Percentiles rank a stretch among this genome's conserved stretches.
These are phyloP conservation scores for Fusarium redolens DNA, from an alignment of 2,329 filamentous ascomycete species.

Conservation along the genomic window DNA sequence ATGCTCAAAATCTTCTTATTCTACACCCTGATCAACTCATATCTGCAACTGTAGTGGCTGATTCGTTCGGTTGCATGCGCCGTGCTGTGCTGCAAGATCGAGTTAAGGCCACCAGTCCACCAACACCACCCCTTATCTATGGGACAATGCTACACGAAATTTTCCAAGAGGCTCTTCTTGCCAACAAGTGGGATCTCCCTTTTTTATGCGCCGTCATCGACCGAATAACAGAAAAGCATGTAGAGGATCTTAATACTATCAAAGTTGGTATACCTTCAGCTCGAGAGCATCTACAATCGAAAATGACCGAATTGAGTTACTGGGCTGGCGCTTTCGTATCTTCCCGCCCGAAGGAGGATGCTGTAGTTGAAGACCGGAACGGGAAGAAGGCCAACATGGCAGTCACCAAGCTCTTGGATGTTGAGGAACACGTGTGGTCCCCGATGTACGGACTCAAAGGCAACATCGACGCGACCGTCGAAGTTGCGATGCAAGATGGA, in stretches of 20 bases:
- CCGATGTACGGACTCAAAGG: conserved; percentile 97
- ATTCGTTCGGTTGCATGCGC: conserved; percentile 91
- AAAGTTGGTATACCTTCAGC: conserved; percentile 79
- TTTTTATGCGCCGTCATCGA: conserved; percentile 77
- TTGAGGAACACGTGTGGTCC: conserved; percentile 98
- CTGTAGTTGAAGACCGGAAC: conserved; percentile 82
- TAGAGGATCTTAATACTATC: conserved; percentile 92
- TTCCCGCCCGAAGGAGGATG: conserved; percentile 73
- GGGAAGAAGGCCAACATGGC: conserved; percentile 82
- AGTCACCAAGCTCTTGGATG: conserved; percentile 92
- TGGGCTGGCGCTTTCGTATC: conserved; percentile 89
- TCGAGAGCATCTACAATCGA: conserved; percentile 82
- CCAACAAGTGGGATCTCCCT: conserved; percentile 80
- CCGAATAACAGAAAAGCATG: conserved; percentile 76
- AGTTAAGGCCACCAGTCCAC: conserved; percentile 87
- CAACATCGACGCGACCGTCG: conserved; percentile 96
- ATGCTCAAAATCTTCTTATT: conserved; percentile 85
- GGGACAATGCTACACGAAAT: conserved; percentile 95
- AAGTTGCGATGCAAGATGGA: conserved; percentile 82
- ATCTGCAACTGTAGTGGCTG: conserved; percentile 94
- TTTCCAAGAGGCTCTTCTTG: conserved; percentile 89
- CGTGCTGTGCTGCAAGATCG: conserved; percentile 94
- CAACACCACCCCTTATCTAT: conserved; percentile 85
- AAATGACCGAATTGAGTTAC: conserved; percentile 81
- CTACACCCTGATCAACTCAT: conserved; percentile 95